phyloP scores from a whole-genome alignment of 805 yeast species.

The Tetrapisispora pingtungensis region DNA sequence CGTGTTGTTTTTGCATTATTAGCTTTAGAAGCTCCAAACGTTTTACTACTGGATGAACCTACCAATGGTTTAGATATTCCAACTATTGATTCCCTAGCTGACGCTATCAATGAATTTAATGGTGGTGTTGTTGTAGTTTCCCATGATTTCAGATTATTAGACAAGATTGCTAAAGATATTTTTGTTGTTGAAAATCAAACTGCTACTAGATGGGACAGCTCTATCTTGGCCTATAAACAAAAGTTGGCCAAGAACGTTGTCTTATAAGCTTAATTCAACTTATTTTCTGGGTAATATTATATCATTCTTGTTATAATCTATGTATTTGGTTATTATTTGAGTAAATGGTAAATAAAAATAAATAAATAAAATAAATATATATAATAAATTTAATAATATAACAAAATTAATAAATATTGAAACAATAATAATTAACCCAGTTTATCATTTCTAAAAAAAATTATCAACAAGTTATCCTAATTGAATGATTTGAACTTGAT shows the following conservation, averaged over 20 bases:
- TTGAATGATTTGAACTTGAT: no score
- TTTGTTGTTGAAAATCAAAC: conserved; percentile 92
- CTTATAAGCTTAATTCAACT: conserved; percentile 24
- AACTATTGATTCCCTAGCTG: conserved; percentile 95
- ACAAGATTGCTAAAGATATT: conserved; percentile 95
- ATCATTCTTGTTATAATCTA: neutral
- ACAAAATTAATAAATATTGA: neutral
- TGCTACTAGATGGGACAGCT: conserved; percentile 93
- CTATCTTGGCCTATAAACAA: conserved; percentile 85
- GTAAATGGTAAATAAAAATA: neutral
- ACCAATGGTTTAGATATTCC: conserved; percentile 98
- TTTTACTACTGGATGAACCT: conserved; percentile 95
- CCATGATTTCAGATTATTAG: conserved; percentile 96
- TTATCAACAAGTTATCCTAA: no score
- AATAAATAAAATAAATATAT: neutral
- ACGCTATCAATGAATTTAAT: conserved; percentile 84
- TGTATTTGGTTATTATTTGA: neutral
- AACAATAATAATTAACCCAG: neutral
- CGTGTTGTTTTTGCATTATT: conserved; percentile 95
- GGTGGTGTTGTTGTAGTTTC: conserved; percentile 99
- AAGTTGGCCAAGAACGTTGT: conserved; percentile 87
- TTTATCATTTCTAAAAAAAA: no score
- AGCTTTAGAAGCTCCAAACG: conserved; percentile 92
- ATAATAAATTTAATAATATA: neutral
- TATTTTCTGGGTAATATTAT: neutral